Percentiles rank a stretch among this genome's conserved stretches.
Evolutionary conservation across 208 protist species (phyloP).

Genomic region (Trypanosoma scelopori): DNA sequence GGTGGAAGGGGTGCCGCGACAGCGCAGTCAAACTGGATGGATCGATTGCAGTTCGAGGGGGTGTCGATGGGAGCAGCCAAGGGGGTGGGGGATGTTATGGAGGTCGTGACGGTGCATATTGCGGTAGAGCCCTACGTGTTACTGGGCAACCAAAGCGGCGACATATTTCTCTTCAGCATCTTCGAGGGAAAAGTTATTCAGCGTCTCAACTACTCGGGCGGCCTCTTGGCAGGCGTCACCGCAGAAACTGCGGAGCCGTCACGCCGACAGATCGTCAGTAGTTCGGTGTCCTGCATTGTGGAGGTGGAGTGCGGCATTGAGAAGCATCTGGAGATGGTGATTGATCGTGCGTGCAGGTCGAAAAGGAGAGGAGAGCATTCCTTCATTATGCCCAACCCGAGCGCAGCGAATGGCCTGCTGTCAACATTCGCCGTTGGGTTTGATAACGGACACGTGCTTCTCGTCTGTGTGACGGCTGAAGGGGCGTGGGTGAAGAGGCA

Average conservation of each 20-base stretch:
- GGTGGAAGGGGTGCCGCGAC: background rate
- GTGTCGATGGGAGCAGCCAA: background rate
- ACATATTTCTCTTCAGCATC: conserved; percentile 71
- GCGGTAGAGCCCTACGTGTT: conserved; percentile 81
- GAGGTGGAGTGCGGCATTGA: conserved; percentile 77
- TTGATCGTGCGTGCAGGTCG: conserved; percentile 44
- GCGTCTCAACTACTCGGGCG: conserved; percentile 66
- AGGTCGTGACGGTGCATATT: conserved; percentile 63
- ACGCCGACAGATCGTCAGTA: conserved; percentile 46
- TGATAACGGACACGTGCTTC: conserved; percentile 71
- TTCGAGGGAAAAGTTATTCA: conserved; percentile 68
- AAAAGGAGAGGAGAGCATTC: conserved; percentile 34
- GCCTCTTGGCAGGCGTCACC: conserved; percentile 8
- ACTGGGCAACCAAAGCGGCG: conserved; percentile 84
- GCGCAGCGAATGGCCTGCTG: conserved; percentile 17
- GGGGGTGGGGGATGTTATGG: background rate
- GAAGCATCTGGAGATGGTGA: conserved; percentile 43
- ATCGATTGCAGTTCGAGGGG: background rate
- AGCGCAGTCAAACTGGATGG: no score
- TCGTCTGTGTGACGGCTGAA: conserved; percentile 56
- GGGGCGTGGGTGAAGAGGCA: conserved; percentile 65
- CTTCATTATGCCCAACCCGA: conserved; percentile 27
- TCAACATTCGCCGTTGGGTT: conserved; percentile 83
- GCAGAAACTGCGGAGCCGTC: conserved; percentile 10
- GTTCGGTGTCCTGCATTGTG: conserved; percentile 69